A percentile compares a stretch with the other conserved stretches of the same genome.
These are phyloP conservation scores for Bigelowiella natans DNA, from an alignment of 78 protist genomes.

Conservation along the genomic window DNA sequence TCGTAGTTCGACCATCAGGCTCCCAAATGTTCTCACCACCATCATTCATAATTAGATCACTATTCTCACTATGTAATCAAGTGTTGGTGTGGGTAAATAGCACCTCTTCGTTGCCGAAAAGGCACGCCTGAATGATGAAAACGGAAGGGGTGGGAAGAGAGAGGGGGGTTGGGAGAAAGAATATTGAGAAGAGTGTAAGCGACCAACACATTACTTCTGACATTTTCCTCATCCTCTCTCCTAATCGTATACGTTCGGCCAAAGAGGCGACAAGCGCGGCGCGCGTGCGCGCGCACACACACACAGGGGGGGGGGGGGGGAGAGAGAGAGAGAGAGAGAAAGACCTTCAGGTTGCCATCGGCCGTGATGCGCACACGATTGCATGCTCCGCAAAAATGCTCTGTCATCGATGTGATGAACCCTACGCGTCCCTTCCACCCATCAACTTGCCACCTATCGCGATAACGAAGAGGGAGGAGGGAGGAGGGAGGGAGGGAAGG, in stretches of 20 bases:
- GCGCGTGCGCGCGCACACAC: too few relatives aligned
- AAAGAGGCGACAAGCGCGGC: too few relatives aligned
- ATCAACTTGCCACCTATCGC: conserved; percentile 9
- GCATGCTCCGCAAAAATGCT: conserved; percentile 76
- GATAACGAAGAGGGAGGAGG: too few relatives aligned
- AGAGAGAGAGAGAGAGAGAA: too few relatives aligned
- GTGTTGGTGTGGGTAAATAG: conserved; percentile 43
- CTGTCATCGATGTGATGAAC: conserved; percentile 75
- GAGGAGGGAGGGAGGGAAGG: too few relatives aligned
- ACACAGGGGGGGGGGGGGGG: not conserved
- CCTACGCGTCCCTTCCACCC: conserved; percentile 38
- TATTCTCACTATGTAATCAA: too few relatives aligned
- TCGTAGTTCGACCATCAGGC: too few relatives aligned
- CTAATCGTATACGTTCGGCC: too few relatives aligned
- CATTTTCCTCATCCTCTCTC: too few relatives aligned
- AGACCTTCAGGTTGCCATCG: conserved; percentile 78
- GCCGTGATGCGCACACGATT: conserved; percentile 75
- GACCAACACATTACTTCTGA: too few relatives aligned
- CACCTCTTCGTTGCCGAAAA: conserved; percentile 65
- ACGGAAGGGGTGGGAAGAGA: not conserved
- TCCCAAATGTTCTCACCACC: too few relatives aligned
- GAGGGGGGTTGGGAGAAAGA: not conserved
- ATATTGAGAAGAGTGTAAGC: not conserved
- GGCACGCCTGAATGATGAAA: conserved; percentile 38
- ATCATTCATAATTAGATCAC: too few relatives aligned